Evolutionary conservation across 2,329 filamentous ascomycete species (phyloP).

Genomic region (Colletotrichum zoysiae): DNA sequence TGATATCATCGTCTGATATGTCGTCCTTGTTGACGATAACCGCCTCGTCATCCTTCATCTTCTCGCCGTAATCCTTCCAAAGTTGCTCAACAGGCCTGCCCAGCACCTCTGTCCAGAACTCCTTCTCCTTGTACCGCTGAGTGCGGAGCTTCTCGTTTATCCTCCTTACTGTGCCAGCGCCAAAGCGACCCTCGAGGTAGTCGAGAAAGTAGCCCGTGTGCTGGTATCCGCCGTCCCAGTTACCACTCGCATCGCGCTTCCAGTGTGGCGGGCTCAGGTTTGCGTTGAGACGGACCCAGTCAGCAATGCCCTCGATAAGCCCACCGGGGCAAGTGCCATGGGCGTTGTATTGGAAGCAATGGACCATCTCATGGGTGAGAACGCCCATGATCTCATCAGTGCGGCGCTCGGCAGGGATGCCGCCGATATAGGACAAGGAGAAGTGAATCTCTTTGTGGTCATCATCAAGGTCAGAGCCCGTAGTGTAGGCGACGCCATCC

Average conservation of each 20-base stretch:
- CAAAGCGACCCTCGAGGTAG: constrained; percentile 80
- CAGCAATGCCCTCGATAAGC: constrained; percentile 90
- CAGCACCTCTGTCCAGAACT: constrained; percentile 77
- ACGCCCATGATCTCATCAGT: constrained; percentile 82
- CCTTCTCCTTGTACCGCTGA: constrained; percentile 72
- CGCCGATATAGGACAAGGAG: constrained; percentile 78
- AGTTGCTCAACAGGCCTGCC: constrained; percentile 75
- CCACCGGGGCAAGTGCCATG: constrained; percentile 75
- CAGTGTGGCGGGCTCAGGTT: constrained; percentile 85
- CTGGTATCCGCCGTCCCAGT: constrained; percentile 94
- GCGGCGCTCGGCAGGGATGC: constrained; percentile 58
- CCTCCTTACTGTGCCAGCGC: constrained; percentile 68
- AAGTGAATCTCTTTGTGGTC: constrained; percentile 97
- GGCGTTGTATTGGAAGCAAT: constrained; percentile 90
- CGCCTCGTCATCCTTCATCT: constrained; percentile 44
- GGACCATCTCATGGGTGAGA: constrained; percentile 91
- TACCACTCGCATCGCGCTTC: constrained; percentile 68
- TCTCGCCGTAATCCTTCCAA: constrained; percentile 78
- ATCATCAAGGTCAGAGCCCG: constrained; percentile 79
- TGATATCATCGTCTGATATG: constrained; percentile 42
- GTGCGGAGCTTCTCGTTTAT: constrained; percentile 77
- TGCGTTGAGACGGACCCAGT: constrained; percentile 87
- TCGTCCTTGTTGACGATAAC: constrained; percentile 45
- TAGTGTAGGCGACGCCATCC: constrained; percentile 90
- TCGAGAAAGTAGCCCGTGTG: constrained; percentile 92